phyloP scores from a whole-genome alignment of 2,329 filamentous ascomycete genomes.

The Trichoderma brevicompactum region DNA sequence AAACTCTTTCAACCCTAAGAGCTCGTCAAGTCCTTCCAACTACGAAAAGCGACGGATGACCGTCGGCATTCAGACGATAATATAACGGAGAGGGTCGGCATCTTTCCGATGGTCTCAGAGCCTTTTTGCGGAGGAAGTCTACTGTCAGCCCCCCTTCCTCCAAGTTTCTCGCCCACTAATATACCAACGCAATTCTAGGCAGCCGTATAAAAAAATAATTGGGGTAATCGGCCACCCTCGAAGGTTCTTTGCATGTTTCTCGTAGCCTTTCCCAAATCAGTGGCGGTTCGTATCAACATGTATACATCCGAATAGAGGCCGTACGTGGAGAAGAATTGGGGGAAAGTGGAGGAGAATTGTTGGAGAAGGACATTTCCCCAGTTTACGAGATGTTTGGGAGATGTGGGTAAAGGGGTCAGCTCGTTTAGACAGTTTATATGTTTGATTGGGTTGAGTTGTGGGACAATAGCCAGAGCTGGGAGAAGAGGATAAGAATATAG shows the following conservation, averaged over 20 bases:
- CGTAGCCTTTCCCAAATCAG: background rate
- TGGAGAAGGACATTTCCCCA: background rate
- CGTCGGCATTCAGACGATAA: conserved; percentile 5
- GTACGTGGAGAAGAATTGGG: conserved; percentile 5
- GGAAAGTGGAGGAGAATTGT: background rate
- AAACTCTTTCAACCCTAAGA: background rate
- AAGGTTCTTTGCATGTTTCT: background rate
- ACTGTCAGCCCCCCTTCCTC: background rate
- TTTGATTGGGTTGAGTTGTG: background rate
- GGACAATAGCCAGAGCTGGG: background rate
- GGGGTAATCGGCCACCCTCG: background rate
- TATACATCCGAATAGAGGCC: background rate
- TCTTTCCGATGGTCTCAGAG: background rate
- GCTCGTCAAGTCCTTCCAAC: background rate
- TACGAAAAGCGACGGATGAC: background rate
- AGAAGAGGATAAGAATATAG: background rate
- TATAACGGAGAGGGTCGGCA: conserved; percentile 10
- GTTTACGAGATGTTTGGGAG: background rate
- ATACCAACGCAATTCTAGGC: background rate
- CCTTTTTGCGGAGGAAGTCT: background rate
- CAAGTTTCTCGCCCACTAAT: background rate
- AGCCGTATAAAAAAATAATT: background rate
- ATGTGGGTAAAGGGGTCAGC: background rate
- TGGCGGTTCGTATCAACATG: background rate
- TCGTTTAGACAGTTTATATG: background rate